Evolutionary conservation across 306 rosid genomes (phyloP).

Genomic region (Glycine tomentella): DNA sequence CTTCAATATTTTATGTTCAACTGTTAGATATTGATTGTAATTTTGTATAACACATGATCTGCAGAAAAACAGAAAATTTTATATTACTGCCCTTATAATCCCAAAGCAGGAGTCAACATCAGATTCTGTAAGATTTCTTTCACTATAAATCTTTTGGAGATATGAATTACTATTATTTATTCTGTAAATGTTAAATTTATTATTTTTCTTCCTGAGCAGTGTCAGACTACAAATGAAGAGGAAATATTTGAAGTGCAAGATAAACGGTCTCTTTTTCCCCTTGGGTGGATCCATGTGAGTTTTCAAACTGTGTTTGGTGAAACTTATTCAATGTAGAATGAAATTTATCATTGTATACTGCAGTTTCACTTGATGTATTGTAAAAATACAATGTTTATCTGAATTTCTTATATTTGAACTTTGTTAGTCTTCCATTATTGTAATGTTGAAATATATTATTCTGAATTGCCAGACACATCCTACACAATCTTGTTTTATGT

Average conservation of each 20-base stretch:
- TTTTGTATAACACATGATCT: conserved; percentile 38
- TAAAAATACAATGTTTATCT: background rate
- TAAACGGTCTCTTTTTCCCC: conserved; percentile 90
- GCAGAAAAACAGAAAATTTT: conserved; percentile 94
- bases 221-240: conserved; percentile 94
- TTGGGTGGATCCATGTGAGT: conserved; percentile 99
- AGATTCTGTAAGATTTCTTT: conserved; percentile 73
- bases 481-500: conserved; percentile 99
- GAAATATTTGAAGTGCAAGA: conserved; percentile 98
- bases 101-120: conserved; percentile 97
- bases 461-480: conserved; percentile 88
- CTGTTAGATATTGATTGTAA: conserved; percentile 39
- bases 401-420: conserved; percentile 31
- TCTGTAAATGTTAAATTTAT: conserved; percentile 1
- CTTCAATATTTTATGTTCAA: conserved; percentile 31
- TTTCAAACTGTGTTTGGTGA: conserved; percentile 26
- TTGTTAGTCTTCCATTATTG: conserved; percentile 5
- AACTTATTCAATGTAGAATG: conserved; percentile 1
- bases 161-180: conserved; percentile 39
- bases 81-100: conserved; percentile 86
- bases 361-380: conserved; percentile 9
- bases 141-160: conserved; percentile 32
- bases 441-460: conserved; percentile 41
- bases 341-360: conserved; percentile 1
- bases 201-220: conserved; percentile 61